phyloP scores from a whole-genome alignment of 164 flowering plant genomes.

The Sedum album region DNA sequence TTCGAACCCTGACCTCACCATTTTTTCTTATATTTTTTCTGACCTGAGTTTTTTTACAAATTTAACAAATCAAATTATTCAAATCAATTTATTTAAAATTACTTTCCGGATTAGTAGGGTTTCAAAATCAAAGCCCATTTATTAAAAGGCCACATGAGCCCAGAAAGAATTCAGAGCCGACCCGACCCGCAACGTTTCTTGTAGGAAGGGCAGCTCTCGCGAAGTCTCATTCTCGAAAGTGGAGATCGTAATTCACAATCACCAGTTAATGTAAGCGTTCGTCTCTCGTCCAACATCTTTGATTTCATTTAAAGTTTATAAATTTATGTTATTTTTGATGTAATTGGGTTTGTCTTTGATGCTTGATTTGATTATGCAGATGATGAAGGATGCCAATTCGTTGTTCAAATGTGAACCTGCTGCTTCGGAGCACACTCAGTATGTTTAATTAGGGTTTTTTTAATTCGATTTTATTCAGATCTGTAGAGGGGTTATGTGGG shows the following conservation, averaged over 20 bases:
- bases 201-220: background rate
- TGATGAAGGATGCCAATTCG: slow-evolving; percentile 6
- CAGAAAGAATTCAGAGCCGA: background rate
- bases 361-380: slow-evolving; percentile 15
- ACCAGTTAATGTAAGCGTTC: background rate
- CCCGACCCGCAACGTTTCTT: background rate
- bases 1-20: too few relatives aligned
- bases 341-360: background rate
- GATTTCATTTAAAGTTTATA: background rate
- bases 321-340: background rate
- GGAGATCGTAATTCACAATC: background rate
- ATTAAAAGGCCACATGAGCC: background rate
- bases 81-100: too few relatives aligned
- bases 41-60: too few relatives aligned
- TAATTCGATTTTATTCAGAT: background rate
- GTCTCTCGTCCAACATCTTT: background rate
- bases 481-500: background rate
- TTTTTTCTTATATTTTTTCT: too few relatives aligned
- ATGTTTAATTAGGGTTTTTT: slow-evolving; percentile 6
- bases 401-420: slow-evolving; percentile 11
- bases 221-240: background rate
- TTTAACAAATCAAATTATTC: too few relatives aligned
- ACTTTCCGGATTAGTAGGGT: too few relatives aligned
- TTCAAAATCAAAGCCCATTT: too few relatives aligned
- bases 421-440: slow-evolving; percentile 32